Conservation (phyloP, 768 basidiomycete species). For the Floccularia luteovirens region DNA sequence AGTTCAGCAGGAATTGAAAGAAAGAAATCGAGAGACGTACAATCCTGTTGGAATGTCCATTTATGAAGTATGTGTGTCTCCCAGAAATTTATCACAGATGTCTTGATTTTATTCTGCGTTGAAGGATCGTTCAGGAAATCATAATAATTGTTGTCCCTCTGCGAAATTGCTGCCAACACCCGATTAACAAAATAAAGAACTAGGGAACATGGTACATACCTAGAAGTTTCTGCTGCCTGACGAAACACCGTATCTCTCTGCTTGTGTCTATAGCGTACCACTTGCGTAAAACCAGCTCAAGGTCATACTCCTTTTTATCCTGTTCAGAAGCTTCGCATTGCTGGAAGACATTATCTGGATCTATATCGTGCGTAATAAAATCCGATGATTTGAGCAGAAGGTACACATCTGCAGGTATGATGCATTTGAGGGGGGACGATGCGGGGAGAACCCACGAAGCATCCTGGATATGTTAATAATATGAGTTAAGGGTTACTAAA, state of each 20-base stretch:
- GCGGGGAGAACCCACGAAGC: constrained; percentile 87
- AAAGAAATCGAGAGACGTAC: constrained; percentile 33
- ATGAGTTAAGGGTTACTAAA: background rate
- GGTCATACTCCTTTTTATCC: constrained; percentile 32
- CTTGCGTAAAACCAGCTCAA: constrained; percentile 85
- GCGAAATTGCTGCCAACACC: constrained; percentile 58
- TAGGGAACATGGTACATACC: constrained; percentile 48
- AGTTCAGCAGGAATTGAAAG: constrained; percentile 1
- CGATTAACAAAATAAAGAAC: constrained; percentile 1
- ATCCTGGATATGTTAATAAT: constrained; percentile 44
- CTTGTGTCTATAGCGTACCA: constrained; percentile 84
- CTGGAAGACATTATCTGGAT: constrained; percentile 53
- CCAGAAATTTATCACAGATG: constrained; percentile 59
- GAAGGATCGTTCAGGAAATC: constrained; percentile 67
- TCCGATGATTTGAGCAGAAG: constrained; percentile 89
- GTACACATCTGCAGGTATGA: constrained; percentile 84
- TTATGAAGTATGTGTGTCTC: constrained; percentile 49
- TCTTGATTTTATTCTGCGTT: constrained; percentile 44
- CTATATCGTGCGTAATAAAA: constrained; percentile 78
- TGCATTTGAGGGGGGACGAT: constrained; percentile 81
- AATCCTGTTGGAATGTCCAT: constrained; percentile 53
- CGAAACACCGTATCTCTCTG: constrained; percentile 88
- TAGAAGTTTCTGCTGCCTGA: constrained; percentile 59
- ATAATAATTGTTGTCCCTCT: constrained; percentile 86
- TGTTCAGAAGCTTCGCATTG: constrained; percentile 32